Base-by-base conservation (phyloP, 2,329 filamentous ascomycete genomes). In the Ophiosphaerella korrae region DNA sequence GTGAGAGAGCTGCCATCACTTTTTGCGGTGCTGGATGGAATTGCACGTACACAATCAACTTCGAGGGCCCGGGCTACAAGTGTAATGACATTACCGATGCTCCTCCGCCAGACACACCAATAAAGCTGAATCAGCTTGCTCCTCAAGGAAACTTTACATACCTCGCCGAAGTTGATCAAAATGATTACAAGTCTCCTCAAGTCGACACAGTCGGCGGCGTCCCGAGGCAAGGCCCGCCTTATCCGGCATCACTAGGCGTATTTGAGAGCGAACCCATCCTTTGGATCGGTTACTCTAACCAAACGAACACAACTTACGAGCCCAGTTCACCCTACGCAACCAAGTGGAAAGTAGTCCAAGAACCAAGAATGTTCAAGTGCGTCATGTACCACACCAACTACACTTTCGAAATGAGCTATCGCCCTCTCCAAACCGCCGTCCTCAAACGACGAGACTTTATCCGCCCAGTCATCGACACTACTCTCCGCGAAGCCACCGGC, bases 61-160 rank as follows among this genome's bases (percentile, higher is more conserved):
- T 75, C 42, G 14, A 63, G 32, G 72, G 63, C 11, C 72, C 71
- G 5, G 72, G 71, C 4, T 75, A 75, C 53, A 69, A 72, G 42
- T 74, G 72, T 42, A 63, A 68, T 9, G 62, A 73, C 16, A 53
- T 67, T 35, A 59, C 41, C 7, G 40, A 63, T 14, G 40, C 53
- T 7, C 42, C 55, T 5, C 40, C 42, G 11, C 42, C 45, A 1
- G 53, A 61, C 13, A 50, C 63, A 4, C 68, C 71, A 0, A 71
- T 74, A 49, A 63, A 64, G n/a, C 46, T 66, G 3, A 63, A 55
- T 16, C 34, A 53, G n/a, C 53, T 74, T 5, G 70, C 71, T 2
- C 72, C 72, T 1, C 31, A 66, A 37, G 72, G 71, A 16, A 57
- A 64, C 24, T 60, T 62, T 26, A 59, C 69, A 2, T 75, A 75